phyloP scores from a whole-genome alignment of 2,329 filamentous ascomycete species.

The Dothistroma pini region DNA sequence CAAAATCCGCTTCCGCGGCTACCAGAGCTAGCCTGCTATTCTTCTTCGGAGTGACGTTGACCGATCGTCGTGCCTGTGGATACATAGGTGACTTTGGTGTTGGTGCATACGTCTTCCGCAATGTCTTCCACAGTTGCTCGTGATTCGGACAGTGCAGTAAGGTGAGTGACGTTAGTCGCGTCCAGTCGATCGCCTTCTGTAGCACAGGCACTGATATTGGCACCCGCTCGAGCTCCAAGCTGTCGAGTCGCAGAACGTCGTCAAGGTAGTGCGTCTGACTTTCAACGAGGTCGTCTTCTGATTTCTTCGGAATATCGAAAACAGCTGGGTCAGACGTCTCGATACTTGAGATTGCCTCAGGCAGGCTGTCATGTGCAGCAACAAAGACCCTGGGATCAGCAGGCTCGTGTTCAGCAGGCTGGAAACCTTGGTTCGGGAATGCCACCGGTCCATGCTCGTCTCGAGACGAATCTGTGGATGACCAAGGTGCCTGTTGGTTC shows the following conservation, averaged over 20 bases:
- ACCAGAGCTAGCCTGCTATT: slow-evolving; percentile 9
- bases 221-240: slow-evolving; percentile 70
- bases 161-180: slow-evolving; percentile 65
- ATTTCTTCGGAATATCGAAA: neutral
- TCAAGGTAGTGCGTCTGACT: slow-evolving; percentile 44
- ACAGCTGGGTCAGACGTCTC: neutral
- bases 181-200: slow-evolving; percentile 70
- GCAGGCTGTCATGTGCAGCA: neutral
- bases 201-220: slow-evolving; percentile 69
- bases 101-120: slow-evolving; percentile 55
- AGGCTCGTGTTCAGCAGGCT: neutral
- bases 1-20: slow-evolving; percentile 24
- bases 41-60: slow-evolving; percentile 32
- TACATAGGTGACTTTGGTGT: slow-evolving; percentile 37
- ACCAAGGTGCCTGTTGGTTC: neutral
- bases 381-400: neutral
- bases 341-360: neutral
- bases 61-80: slow-evolving; percentile 32
- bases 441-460: neutral
- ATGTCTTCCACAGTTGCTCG: slow-evolving; percentile 69
- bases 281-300: slow-evolving; percentile 12
- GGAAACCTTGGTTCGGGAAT: neutral
- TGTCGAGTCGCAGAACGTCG: slow-evolving; percentile 63
- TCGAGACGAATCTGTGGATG: too few relatives aligned
- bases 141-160: slow-evolving; percentile 70